Base-by-base conservation (phyloP, 441 rosid species). In the Erysimum cheiri region DNA sequence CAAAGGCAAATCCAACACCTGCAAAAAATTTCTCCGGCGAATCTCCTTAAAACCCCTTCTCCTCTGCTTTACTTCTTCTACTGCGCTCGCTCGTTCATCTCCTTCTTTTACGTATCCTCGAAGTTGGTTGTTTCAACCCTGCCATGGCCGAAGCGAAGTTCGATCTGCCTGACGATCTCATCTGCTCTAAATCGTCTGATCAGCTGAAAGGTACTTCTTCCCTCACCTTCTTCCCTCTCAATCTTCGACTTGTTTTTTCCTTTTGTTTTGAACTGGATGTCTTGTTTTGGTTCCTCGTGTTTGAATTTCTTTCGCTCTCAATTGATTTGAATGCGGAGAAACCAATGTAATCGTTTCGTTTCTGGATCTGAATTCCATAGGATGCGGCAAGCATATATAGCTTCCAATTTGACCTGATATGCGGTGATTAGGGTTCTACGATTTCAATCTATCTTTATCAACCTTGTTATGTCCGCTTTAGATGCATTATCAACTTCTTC, bases 121-220 rank as follows among this genome's bases (percentile, higher is more conserved):
- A 55, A 60, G 64, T 65, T 33, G 39, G 17, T 68, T 72, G 47
- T 50, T 53, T 75, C 71, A 32, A 60, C 67, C 68, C 67, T 52
- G 62, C 72, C 62, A 91, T 91, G 96, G 91, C 93, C 37, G 82
- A 80, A 60, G 80, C 79, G 59, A 91, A 86, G 89, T 74, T 86
- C 80, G 87, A 91, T 89, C 89, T 87, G 31, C 90, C 89, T 8
- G 93, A 87, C 75, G 92, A 85, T 87, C 86, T 91, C 67, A 80
- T 87, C 74, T 54, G 81, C 26, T 81, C 85, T 17, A 84, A 88
- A 55, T 75, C 81, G 3, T 82, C 86, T 47, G 88, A 87, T 84
- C 91, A 81, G 55, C 67, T 78, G 57, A 87, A 86, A 85, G 88
- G 96, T 87, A 69, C n/a, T n/a, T n/a, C 80, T 74, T 24, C 56